phyloP scores from a whole-genome alignment of 2,329 filamentous ascomycete genomes.

The Pseudogymnoascus sp. region DNA sequence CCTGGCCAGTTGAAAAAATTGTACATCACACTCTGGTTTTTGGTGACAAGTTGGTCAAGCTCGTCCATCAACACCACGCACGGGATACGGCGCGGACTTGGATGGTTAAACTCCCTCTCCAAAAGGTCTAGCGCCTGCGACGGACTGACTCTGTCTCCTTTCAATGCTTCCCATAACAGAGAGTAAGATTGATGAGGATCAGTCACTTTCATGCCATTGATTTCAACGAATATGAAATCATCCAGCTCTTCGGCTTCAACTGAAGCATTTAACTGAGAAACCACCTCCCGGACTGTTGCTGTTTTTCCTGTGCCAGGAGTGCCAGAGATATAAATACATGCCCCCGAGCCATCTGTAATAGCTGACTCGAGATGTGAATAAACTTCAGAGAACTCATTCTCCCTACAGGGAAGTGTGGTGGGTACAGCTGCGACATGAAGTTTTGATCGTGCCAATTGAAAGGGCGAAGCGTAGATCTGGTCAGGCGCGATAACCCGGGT shows the following conservation, averaged over 20 bases:
- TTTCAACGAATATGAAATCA: constrained; percentile 98
- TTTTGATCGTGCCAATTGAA: constrained; percentile 79
- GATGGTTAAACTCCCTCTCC: constrained; percentile 86
- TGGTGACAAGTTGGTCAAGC: constrained; percentile 92
- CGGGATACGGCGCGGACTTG: constrained; percentile 81
- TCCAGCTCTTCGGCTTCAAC: constrained; percentile 87
- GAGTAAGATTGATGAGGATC: constrained; percentile 96
- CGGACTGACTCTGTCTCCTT: constrained; percentile 85
- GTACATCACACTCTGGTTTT: constrained; percentile 99
- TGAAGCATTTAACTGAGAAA: constrained; percentile 79
- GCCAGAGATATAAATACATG: constrained; percentile 99
- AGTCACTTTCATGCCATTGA: constrained; percentile 99
- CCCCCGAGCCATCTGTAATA: constrained; percentile 85
- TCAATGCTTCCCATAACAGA: constrained; percentile 90
- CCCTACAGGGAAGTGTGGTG: constrained; percentile 79
- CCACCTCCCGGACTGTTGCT: constrained; percentile 91
- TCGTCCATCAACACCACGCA: constrained; percentile 99
- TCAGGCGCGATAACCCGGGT: constrained; percentile 74
- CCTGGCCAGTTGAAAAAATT: constrained; percentile 99
- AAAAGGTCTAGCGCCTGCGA: constrained; percentile 85
- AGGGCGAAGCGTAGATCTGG: constrained; percentile 73
- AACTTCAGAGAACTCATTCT: constrained; percentile 83
- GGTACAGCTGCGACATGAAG: constrained; percentile 94
- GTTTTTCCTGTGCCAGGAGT: constrained; percentile 97
- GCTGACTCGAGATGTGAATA: constrained; percentile 91